Conservation (phyloP, 2,329 filamentous ascomycete genomes). For the Fusarium sp. region DNA sequence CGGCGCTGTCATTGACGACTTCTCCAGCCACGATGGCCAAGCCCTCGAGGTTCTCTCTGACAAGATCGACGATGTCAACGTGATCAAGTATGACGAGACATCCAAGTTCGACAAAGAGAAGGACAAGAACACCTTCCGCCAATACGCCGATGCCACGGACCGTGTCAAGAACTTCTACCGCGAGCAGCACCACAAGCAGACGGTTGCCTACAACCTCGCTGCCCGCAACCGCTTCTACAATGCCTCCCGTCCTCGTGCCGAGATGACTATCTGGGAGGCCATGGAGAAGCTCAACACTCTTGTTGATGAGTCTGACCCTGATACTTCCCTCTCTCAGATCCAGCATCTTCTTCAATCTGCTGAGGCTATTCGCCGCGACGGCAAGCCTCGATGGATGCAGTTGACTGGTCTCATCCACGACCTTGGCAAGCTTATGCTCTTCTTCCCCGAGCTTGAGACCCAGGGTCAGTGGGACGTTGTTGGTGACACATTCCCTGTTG, state of each 20-base stretch:
- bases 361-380: constrained; percentile 88
- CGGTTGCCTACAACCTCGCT: constrained; percentile 84
- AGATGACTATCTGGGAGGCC: constrained; percentile 90
- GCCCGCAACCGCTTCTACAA: constrained; percentile 72
- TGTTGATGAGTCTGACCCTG: constrained; percentile 91
- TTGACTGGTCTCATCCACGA: constrained; percentile 82
- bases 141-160: constrained; percentile 86
- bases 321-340: constrained; percentile 88
- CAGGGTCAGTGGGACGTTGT: constrained; percentile 94
- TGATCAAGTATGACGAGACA: constrained; percentile 60
- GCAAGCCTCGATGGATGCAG: constrained; percentile 86
- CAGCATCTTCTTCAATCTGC: constrained; percentile 90
- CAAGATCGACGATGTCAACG: constrained; percentile 64
- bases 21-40: constrained; percentile 39
- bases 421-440: constrained; percentile 82
- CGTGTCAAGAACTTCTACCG: constrained; percentile 89
- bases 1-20: constrained; percentile 41
- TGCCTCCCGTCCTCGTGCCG: constrained; percentile 69
- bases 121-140: constrained; percentile 83
- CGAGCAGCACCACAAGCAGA: constrained; percentile 78
- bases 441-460: constrained; percentile 73
- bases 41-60: constrained; percentile 63
- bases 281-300: constrained; percentile 93
- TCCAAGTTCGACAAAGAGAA: constrained; percentile 80
- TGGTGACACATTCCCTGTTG: constrained; percentile 85